A percentile compares a stretch with the other conserved stretches of the same genome.
Conservation (phyloP, 176 grass and related monocot genomes). For the Elymus sibiricus region DNA sequence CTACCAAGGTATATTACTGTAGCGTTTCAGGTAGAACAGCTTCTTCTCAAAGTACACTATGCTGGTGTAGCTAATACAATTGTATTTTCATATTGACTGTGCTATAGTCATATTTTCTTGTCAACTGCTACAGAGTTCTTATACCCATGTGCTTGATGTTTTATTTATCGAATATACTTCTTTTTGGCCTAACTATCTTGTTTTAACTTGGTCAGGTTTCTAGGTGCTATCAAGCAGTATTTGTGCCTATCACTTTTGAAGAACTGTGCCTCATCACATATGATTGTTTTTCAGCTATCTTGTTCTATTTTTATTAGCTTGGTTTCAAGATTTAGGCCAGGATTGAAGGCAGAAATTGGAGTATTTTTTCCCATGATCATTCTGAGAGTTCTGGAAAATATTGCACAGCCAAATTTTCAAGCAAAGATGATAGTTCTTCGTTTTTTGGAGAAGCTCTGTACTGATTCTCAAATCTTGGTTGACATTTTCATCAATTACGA, state of each 20-base stretch:
- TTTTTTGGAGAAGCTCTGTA: conserved; percentile 89
- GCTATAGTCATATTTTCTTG: background rate
- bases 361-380: conserved; percentile 99
- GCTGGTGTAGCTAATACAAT: background rate
- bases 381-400: conserved; percentile 96
- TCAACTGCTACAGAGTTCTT: background rate
- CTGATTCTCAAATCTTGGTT: conserved; percentile 95
- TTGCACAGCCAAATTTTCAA: conserved; percentile 97
- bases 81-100: conserved; percentile 7
- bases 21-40: conserved; percentile 11
- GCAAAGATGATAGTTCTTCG: conserved; percentile 97
- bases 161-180: background rate
- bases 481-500: conserved; percentile 99
- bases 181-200: conserved; percentile 39
- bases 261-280: conserved; percentile 94
- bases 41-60: conserved; percentile 14
- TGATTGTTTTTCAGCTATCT: conserved; percentile 99
- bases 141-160: conserved; percentile 18
- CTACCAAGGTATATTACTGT: background rate
- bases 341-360: conserved; percentile 98
- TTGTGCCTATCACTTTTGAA: conserved; percentile 94
- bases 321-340: conserved; percentile 95
- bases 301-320: conserved; percentile 99
- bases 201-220: conserved; percentile 73
- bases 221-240: conserved; percentile 99